Base-by-base conservation (phyloP, 805 yeast genomes). In the Kurtzmaniella fragi region DNA sequence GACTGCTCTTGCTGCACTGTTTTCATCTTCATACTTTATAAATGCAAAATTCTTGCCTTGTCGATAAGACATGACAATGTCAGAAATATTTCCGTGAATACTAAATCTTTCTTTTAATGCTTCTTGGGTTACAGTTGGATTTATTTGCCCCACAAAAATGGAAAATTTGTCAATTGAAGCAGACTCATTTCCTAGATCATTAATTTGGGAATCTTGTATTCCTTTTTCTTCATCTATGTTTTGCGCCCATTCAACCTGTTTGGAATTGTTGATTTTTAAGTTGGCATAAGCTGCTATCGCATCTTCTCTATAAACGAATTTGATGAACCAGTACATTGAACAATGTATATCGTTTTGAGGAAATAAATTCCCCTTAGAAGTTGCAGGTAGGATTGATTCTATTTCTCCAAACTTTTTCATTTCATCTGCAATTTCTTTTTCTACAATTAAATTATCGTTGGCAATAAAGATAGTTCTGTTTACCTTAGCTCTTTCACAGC, bases 401-500 rank as follows among this genome's bases (percentile, higher is more conserved):
- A 87, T 64, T 54, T 84, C 89, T 11, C 96, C 97, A 61, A 71
- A 88, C 31, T 67, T 56, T 5, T 60, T 53, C 38, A 82, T 58
- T 17, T 67, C 47, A 1, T 54, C 53, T 31, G 54, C 57, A 17
- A 84, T 29, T 5, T 63, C 58, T 13, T 42, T 47, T 12, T 62
- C 66, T 9, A 50, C 41, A 12, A 58, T 32, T 2, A 38, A 43
- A 11, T 45, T 41, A 9, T 49, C 44, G 4, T 68, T 59, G 1
- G 79, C 61, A 33, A 88, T 57, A 54, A 77, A 84, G 31, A 91
- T 65, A 11, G 97, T 90, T 46, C 97, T 72, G 60, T 90, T 91
- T 34, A 90, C 96, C 52, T 84, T 81, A 1, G 98, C 98, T 14
- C 81, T 81, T 61, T 91, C 97, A 62, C 95, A 86, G 40, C 97